Percentiles rank a stretch among this genome's conserved stretches.
phyloP scores from a whole-genome alignment of 108 stramenopile species.

The Cafeteria roenbergensis region DNA sequence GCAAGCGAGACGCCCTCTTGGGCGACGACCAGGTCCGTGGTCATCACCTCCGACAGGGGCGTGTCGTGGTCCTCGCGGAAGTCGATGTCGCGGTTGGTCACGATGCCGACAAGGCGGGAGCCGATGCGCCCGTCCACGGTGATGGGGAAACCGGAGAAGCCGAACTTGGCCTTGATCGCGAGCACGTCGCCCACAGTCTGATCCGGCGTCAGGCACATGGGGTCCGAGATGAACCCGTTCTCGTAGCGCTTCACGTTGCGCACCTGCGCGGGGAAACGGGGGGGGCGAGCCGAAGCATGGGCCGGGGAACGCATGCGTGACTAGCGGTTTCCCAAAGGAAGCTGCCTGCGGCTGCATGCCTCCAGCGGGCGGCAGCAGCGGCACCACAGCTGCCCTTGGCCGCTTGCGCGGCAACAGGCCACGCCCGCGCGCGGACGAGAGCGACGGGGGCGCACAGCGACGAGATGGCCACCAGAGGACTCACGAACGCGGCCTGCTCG shows the following conservation, averaged over 20 bases:
- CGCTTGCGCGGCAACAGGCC: too few species aligned
- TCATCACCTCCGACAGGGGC: conserved; percentile 78
- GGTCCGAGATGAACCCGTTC: conserved; percentile 98
- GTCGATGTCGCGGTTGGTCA: conserved; percentile 87
- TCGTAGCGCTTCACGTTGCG: conserved; percentile 88
- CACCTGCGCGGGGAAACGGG: conserved; percentile 42
- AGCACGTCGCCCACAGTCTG: conserved; percentile 75
- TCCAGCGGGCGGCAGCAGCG: too few species aligned
- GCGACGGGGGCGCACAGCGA: too few species aligned
- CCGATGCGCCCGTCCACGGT: conserved; percentile 93
- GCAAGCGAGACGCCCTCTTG: conserved; percentile 70
- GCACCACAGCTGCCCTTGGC: too few species aligned
- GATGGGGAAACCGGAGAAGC: conserved; percentile 94
- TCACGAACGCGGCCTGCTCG: conserved; percentile 77
- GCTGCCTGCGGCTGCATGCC: too few species aligned
- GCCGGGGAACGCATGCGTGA: too few species aligned
- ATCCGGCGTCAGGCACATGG: conserved; percentile 72
- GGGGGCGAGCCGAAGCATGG: too few species aligned
- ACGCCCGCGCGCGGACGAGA: too few species aligned
- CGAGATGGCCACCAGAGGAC: too few species aligned
- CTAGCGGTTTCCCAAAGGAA: too few species aligned
- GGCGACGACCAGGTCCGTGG: conserved; percentile 66
- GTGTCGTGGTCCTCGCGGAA: conserved; percentile 71
- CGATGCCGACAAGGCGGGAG: conserved; percentile 83
- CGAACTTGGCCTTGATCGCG: conserved; percentile 50